phyloP scores from a whole-genome alignment of 1,284 basidiomycete species.

The Naganishia liquefaciens region DNA sequence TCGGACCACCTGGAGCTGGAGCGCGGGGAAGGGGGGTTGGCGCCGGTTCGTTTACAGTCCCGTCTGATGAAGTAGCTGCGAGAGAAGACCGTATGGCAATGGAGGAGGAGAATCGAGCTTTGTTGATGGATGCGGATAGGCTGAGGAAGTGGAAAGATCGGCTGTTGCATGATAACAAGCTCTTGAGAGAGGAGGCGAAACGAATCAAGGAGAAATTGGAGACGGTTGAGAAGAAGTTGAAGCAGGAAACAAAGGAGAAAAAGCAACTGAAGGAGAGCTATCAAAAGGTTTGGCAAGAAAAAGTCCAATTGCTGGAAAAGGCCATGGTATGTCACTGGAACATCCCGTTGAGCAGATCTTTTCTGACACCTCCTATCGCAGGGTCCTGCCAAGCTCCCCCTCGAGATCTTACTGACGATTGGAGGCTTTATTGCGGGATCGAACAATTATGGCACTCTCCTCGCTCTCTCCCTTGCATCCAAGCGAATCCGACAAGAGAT shows the following conservation, averaged over 20 bases:
- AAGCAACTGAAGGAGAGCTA: neutral
- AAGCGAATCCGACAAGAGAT: neutral
- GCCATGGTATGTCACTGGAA: neutral
- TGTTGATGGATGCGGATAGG: neutral
- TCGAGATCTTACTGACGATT: neutral
- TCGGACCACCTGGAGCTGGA: no score
- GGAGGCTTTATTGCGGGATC: conserved; percentile 10
- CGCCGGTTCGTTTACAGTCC: no score
- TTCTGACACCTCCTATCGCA: neutral
- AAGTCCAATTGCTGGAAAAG: neutral
- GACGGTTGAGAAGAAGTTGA: neutral
- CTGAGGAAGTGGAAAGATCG: conserved; percentile 1
- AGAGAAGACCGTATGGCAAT: no score
- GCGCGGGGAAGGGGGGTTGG: no score
- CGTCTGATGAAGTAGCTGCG: no score
- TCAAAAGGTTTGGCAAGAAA: neutral
- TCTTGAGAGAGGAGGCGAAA: neutral
- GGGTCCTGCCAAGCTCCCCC: neutral
- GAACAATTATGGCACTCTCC: conserved; percentile 4
- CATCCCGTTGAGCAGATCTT: neutral
- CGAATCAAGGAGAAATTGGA: neutral
- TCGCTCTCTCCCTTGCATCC: neutral
- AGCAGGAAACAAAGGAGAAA: neutral
- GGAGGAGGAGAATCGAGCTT: no score
- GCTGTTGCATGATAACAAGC: neutral